Base-by-base conservation (phyloP, 2,329 filamentous ascomycete genomes). In the Penicillium rolfsii region DNA sequence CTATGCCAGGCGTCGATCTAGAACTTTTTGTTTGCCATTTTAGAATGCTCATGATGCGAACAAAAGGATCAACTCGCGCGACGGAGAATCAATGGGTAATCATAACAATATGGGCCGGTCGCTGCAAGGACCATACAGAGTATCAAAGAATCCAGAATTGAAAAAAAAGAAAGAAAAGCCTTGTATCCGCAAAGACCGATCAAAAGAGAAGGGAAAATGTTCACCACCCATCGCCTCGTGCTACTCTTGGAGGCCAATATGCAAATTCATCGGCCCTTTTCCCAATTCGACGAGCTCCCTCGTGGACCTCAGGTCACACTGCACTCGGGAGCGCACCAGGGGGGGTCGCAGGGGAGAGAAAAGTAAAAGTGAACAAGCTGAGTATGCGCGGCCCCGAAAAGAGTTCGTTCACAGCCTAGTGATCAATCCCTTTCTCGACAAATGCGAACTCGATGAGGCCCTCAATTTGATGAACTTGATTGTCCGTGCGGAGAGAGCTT, bases 61-160 rank as follows among this genome's bases (percentile, higher is more conserved):
- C 57, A 62, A 62, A 58, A 43, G 56, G 52, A 58, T 40, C 49
- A 40, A 33, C 43, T 35, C 9, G n/a, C 16, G 24, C 49, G 58
- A 53, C 57, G 55, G 54, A 59, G 49, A 28, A 57, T 33, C 11
- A 64, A 58, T 59, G 60, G 58, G 60, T 68, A 59, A 64, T 66
- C 64, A 67, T 68, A 66, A 67, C 64, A 64, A 67, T 68, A 67
- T 66, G 63, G 61, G 62, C 66, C 54, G 65, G 59, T 67, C 61
- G 61, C 63, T 67, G 63, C 58, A 61, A 53, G 19, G 24, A 35
- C 48, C 48, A 50, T 50, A 50, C n/a, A 50, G 8, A 35, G 48
- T 50, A 50, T 33, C 48, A 19, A 50, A 35, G 60, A 55, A 60
- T 46, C 22, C 49, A 55, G 41, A 41, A 56, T 57, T 41, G 43